These are phyloP conservation scores for Hippophae rhamnoides DNA, from an alignment of 306 rosid species.

Conservation along the genomic window DNA sequence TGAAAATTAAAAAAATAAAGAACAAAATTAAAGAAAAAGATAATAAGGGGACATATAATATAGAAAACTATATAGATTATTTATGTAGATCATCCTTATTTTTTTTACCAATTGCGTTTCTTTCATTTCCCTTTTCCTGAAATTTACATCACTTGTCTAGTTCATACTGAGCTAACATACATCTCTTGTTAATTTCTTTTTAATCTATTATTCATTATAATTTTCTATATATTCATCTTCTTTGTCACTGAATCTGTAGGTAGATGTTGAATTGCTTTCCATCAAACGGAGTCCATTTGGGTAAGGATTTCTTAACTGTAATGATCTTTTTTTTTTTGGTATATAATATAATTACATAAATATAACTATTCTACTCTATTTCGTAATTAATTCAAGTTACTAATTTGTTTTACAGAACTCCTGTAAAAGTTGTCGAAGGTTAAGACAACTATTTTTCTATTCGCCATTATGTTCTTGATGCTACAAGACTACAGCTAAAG, in stretches of 20 bases:
- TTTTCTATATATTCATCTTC: slow-evolving; percentile 18
- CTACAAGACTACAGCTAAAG: not conserved
- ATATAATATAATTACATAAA: not conserved
- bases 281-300: slow-evolving; percentile 94
- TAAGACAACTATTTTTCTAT: slow-evolving; percentile 18
- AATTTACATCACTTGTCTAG: no score
- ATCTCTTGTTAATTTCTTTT: no score
- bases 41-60: no score
- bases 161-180: no score
- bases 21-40: no score
- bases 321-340: not conserved
- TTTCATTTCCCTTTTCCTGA: not conserved
- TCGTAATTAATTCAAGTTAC: slow-evolving; percentile 16
- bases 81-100: no score
- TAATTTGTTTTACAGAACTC: slow-evolving; percentile 46
- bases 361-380: not conserved
- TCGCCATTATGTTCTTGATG: slow-evolving; percentile 6
- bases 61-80: no score
- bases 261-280: slow-evolving; percentile 77
- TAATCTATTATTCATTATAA: no score
- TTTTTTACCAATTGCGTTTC: not conserved
- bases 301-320: slow-evolving; percentile 33
- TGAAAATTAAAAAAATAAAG: no score
- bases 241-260: slow-evolving; percentile 34
- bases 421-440: slow-evolving; percentile 82